Evolutionary conservation across 2,329 filamentous ascomycete species (phyloP).

Genomic region (Fusarium verticillioides): DNA sequence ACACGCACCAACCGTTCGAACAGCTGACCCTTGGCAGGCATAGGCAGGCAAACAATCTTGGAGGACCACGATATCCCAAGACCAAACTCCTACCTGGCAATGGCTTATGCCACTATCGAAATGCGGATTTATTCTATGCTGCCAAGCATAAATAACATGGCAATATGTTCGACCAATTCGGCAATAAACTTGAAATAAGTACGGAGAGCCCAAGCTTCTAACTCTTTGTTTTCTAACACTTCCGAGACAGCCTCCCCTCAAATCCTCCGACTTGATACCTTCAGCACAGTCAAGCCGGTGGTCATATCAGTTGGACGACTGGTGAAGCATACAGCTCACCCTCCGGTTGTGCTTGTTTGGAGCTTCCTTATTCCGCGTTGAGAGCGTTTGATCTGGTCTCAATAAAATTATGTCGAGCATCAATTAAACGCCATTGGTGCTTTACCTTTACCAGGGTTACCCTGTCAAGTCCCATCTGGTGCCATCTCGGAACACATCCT

Average conservation of each 20-base stretch:
- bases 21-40: constrained; percentile 10
- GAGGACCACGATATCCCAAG: not conserved
- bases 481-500: constrained; percentile 31
- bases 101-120: not conserved
- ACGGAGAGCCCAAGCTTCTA: not conserved
- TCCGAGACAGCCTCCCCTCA: not conserved
- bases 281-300: not conserved
- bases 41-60: not conserved
- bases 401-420: not conserved
- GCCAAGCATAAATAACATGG: not conserved
- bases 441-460: constrained; percentile 28
- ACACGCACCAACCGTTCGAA: constrained; percentile 7
- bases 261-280: not conserved
- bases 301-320: not conserved
- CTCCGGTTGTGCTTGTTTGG: not conserved
- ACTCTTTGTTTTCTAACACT: not conserved
- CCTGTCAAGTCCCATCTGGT: constrained; percentile 29
- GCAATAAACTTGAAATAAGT: not conserved
- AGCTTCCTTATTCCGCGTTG: not conserved
- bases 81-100: not conserved
- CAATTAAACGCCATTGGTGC: constrained; percentile 4
- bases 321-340: not conserved
- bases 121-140: not conserved
- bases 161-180: not conserved
- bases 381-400: constrained; percentile 9